Base-by-base conservation (phyloP, 1,284 basidiomycete species). In the Pholiota adiposa region DNA sequence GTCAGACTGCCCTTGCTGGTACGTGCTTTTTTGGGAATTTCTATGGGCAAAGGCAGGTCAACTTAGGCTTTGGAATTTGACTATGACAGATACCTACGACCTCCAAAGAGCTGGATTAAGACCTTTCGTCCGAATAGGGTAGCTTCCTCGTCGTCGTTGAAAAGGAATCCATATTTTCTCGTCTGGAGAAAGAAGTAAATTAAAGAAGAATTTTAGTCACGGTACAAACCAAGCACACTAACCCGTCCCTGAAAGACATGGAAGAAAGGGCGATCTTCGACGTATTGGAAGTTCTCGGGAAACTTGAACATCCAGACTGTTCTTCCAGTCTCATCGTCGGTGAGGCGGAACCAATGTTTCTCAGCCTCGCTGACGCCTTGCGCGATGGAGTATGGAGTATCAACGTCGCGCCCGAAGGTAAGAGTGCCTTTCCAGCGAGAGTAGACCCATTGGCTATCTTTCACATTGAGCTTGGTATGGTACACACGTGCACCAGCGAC, bases 241-340 rank as follows among this genome's bases (percentile, higher is more conserved):
- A 95, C 94, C 77, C 90, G 87, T 44, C 92, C 93, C 54, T 62
- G 65, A 50, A 66, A 66, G 16, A 66, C 62, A 34, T 66, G 95
- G 78, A 97, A 97, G 79, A 96, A 97, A 1, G 94, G 92, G 63
- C 92, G 88, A 74, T 97, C 95, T 67, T 92, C 83, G 67, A 88
- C 86, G 75, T 96, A 98, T 58, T 88, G 83, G 68, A 96, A 88
- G 62, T 85, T 83, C 48, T 87, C 84, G 4, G 92, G 93, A 46
- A 97, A 80, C 67, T 90, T 89, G 74, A 97, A 94, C 73, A 91
- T 86, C 96, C 96, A 98, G 16, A 94, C 84, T 38, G 93, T 86
- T 65, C 91, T 92, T 34, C 88, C 83, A 2, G 86, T 86, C 31
- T 84, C 83, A 71, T 83, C 77, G 61, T 95, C 84, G 62, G 94